Base-by-base conservation (phyloP, 371 early-diverging fungal species). In the Chytridiales sp. region DNA sequence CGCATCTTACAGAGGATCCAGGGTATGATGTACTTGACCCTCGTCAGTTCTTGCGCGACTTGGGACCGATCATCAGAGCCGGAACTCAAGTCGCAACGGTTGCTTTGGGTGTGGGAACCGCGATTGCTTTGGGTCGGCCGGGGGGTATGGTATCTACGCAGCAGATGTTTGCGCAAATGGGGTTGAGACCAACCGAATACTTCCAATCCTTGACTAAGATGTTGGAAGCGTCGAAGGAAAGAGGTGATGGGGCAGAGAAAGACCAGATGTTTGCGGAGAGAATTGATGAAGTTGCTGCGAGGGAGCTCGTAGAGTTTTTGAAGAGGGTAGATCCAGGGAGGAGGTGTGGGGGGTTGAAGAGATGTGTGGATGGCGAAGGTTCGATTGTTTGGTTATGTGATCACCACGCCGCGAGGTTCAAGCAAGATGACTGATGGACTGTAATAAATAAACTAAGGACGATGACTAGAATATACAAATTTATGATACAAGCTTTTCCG, bases 231-330 rank as follows among this genome's bases (percentile, higher is more conserved):
- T 40, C 34, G 11, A 21, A 22, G 43, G 22, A 8, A 31, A 31
- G 30, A 8, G 49, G 15, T 17, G 15, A 49, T 17, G 15, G 8
- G 31, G 38, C 36, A 4, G 44, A 4, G 19, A 17, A 19, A 3
- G 57, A 27, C 27, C 15, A 35, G 6, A 22, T 21, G 4, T 4
- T 15, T 13, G 57, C 38, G 13, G 26, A 36, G 47, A 24, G 38
- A 35, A 4, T 57, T 4, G 46, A 47, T n/a, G 57, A 36, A 47
- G 47, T 27, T 31, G 36, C 36, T 24, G 4, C 38, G 17, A 26
- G 57, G 19, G 57, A 57, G 57, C 11, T 57, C 5, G 46, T 31
- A 6, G 57, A 4, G 47, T 57, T 57, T 34, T 34, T 57, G 57
- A 9, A 39, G 36, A 30, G 9, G 34, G 39, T 8, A 5, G 57